Conservation (phyloP, 768 basidiomycete species). For the Calocybe gangraenosa region DNA sequence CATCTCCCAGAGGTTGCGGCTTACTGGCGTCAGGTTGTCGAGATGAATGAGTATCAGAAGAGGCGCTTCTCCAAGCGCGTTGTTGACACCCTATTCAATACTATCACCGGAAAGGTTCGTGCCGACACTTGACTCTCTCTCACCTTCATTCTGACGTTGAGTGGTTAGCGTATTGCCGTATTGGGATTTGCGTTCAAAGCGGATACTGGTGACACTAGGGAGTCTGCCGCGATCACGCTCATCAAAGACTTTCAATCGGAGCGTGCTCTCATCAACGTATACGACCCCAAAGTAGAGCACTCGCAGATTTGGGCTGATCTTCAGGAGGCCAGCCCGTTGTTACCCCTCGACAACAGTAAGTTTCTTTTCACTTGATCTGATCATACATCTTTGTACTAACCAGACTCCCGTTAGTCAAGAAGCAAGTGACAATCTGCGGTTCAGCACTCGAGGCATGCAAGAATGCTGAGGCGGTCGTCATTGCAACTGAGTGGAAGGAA, state of each 20-base stretch:
- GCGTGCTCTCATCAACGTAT: constrained; percentile 80
- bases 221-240: constrained; percentile 92
- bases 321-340: constrained; percentile 59
- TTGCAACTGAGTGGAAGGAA: constrained; percentile 98
- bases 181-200: constrained; percentile 99
- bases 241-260: constrained; percentile 92
- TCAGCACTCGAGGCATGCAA: constrained; percentile 87
- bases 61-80: constrained; percentile 92
- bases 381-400: too few species aligned
- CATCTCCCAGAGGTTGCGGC: constrained; percentile 96
- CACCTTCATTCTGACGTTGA: constrained; percentile 8
- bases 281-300: constrained; percentile 86
- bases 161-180: constrained; percentile 77
- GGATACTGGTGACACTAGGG: constrained; percentile 98
- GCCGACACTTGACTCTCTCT: neutral
- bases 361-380: constrained; percentile 11
- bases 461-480: constrained; percentile 87
- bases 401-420: constrained; percentile 57
- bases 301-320: constrained; percentile 87
- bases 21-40: constrained; percentile 96
- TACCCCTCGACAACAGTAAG: constrained; percentile 66
- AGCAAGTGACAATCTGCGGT: constrained; percentile 74
- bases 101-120: constrained; percentile 87
- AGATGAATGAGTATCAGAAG: constrained; percentile 99
- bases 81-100: constrained; percentile 97